Evolutionary conservation across 495 filamentous ascomycete species (phyloP).

Genomic region (Podospora appendiculata): DNA sequence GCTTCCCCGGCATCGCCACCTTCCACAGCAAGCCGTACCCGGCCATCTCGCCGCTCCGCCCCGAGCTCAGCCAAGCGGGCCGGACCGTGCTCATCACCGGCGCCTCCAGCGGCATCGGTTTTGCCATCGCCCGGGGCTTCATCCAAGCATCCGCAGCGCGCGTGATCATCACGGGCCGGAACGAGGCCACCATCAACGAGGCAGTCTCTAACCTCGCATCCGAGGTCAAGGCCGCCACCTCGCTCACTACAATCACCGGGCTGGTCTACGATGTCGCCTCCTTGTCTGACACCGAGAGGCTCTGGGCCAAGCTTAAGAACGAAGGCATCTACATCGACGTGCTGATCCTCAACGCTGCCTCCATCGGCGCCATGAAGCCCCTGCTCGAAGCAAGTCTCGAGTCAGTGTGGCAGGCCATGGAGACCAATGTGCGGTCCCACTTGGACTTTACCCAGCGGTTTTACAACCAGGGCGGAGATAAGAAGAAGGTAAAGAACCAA

Average conservation of each 20-base stretch:
- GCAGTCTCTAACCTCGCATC: constrained; percentile 10
- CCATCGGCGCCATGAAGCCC: not conserved
- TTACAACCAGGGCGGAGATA: constrained; percentile 13
- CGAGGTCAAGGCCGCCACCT: not conserved
- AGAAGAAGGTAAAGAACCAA: not conserved
- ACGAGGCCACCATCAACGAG: not conserved
- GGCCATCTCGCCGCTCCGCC: constrained; percentile 30
- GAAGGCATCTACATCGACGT: constrained; percentile 30
- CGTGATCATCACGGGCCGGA: constrained; percentile 28
- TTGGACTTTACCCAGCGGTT: constrained; percentile 28
- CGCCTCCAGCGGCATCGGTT: constrained; percentile 28
- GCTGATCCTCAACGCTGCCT: constrained; percentile 30
- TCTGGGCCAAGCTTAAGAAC: constrained; percentile 26
- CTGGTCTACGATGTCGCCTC: constrained; percentile 18
- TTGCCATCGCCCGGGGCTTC: constrained; percentile 27
- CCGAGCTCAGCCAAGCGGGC: constrained; percentile 30
- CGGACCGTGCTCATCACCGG: constrained; percentile 44
- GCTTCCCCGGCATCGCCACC: constrained; percentile 8
- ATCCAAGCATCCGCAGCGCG: constrained; percentile 22
- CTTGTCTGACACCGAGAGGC: constrained; percentile 10
- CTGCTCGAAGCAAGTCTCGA: constrained; percentile 5
- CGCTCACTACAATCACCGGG: constrained; percentile 14
- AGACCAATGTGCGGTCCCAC: constrained; percentile 26
- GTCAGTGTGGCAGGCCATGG: constrained; percentile 21
- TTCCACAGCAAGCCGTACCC: constrained; percentile 34